A percentile compares a stretch with the other conserved stretches of the same genome.
These are phyloP conservation scores for Populus hybrid DNA, from an alignment of 441 rosid species.

Conservation along the genomic window DNA sequence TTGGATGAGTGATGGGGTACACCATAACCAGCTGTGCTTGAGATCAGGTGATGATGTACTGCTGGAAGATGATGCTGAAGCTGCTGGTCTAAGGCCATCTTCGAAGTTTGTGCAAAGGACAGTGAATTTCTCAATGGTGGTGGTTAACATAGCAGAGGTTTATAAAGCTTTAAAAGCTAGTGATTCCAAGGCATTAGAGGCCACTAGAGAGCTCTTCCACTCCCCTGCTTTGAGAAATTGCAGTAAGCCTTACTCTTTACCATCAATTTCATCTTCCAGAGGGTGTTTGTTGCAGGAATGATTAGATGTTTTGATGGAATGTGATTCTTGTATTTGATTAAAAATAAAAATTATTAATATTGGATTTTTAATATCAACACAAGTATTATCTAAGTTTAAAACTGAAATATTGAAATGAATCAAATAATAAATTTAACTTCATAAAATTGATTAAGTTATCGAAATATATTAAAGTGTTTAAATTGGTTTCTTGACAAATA, in stretches of 20 bases:
- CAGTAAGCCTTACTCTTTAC: conserved; percentile 36
- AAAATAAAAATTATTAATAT: no score
- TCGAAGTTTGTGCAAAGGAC: conserved; percentile 41
- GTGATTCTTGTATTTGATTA: no score
- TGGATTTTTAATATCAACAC: no score
- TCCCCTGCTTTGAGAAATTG: conserved; percentile 42
- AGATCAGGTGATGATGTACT: conserved; percentile 33
- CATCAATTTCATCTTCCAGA: neutral
- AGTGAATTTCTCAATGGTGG: conserved; percentile 51
- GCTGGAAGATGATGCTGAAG: conserved; percentile 23
- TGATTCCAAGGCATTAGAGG: conserved; percentile 42
- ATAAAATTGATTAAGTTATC: no score
- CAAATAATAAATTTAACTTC: no score
- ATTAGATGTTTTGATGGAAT: no score
- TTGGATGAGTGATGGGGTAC: conserved; percentile 54
- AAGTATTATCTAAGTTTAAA: no score
- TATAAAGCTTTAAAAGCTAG: conserved; percentile 39
- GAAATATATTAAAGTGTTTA: no score
- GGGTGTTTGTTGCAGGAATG: neutral
- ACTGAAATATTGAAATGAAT: no score
- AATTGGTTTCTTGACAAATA: no score
- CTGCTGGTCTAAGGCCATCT: conserved; percentile 20
- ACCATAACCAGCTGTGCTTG: conserved; percentile 52
- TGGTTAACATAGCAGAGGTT: conserved; percentile 43
- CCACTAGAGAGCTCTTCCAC: conserved; percentile 41